A percentile compares a stretch with the other conserved stretches of the same genome.
Evolutionary conservation across 306 rosid genomes (phyloP).

Genomic region (Cicer pinnatifidum): DNA sequence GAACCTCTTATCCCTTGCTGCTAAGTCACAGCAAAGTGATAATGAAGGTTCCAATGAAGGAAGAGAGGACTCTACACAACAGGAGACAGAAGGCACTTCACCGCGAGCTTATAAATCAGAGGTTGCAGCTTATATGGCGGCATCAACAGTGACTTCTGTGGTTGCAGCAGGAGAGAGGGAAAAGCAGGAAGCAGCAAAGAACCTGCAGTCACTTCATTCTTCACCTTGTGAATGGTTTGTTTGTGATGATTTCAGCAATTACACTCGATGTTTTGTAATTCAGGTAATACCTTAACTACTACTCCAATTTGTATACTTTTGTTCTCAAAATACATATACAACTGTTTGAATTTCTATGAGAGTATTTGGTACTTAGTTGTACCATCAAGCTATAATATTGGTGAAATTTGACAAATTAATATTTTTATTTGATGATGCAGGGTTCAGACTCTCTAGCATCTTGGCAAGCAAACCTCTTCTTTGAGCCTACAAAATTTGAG

Average conservation of each 20-base stretch:
- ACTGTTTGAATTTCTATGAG: too few species aligned
- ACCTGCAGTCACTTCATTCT: conserved; percentile 81
- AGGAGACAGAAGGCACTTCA: conserved; percentile 52
- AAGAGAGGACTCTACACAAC: conserved; percentile 33
- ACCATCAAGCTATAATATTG: not conserved
- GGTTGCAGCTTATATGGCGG: conserved; percentile 83
- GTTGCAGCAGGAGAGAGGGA: conserved; percentile 87
- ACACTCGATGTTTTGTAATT: conserved; percentile 83
- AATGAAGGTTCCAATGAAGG: conserved; percentile 15
- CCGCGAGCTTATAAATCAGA: conserved; percentile 59
- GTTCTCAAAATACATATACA: too few species aligned
- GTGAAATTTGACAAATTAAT: not conserved
- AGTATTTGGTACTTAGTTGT: not conserved
- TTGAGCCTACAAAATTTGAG: conserved; percentile 94
- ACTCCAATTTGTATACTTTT: too few species aligned
- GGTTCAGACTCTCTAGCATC: conserved; percentile 91
- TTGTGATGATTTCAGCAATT: conserved; percentile 76
- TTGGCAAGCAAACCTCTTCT: conserved; percentile 96
- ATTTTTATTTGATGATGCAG: conserved; percentile 53
- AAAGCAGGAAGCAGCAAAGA: conserved; percentile 79
- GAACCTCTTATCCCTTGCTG: conserved; percentile 52
- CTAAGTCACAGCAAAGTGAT: conserved; percentile 49
- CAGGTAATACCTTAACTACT: conserved; percentile 59
- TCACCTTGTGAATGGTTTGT: conserved; percentile 97
- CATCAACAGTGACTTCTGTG: conserved; percentile 88